Evolutionary conservation across 2,329 filamentous ascomycete genomes (phyloP).

Genomic region (Diplocarpon rosae): DNA sequence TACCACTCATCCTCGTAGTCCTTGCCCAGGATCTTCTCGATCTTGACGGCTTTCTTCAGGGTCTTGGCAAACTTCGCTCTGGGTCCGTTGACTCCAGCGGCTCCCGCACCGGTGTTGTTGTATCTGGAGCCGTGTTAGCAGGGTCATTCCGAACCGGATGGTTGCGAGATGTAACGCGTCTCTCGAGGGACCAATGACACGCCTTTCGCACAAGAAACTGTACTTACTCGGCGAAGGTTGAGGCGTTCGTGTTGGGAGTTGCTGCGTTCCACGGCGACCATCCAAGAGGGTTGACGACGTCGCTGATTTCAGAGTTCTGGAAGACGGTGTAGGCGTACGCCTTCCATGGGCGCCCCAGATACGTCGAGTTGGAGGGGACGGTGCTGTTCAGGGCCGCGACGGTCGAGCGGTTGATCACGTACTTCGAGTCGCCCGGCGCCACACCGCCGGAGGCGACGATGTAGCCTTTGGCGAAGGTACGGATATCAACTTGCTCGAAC

Average conservation of each 20-base stretch:
- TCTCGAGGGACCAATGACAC: no score
- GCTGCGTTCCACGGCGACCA: slow-evolving; percentile 39
- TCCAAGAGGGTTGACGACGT: slow-evolving; percentile 38
- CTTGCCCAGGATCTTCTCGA: slow-evolving; percentile 12
- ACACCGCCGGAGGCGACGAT: slow-evolving; percentile 36
- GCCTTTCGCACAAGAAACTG: no score
- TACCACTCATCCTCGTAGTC: slow-evolving; percentile 10
- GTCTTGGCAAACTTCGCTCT: slow-evolving; percentile 14
- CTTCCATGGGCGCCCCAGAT: slow-evolving; percentile 43
- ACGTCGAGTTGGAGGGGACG: slow-evolving; percentile 31
- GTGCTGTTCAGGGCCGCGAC: slow-evolving; percentile 33
- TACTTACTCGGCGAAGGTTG: slow-evolving; percentile 39
- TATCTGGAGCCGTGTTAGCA: no score
- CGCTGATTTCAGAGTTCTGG: slow-evolving; percentile 35
- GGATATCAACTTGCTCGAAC: slow-evolving; percentile 34
- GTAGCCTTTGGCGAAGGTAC: slow-evolving; percentile 37
- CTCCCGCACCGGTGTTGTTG: slow-evolving; percentile 37
- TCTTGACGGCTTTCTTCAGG: slow-evolving; percentile 5
- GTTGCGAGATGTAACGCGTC: no score
- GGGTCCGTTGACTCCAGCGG: slow-evolving; percentile 19
- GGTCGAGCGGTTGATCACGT: slow-evolving; percentile 43
- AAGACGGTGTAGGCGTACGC: slow-evolving; percentile 39
- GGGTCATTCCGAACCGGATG: no score
- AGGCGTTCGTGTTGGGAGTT: slow-evolving; percentile 33
- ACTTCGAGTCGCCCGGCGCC: slow-evolving; percentile 32